Evolutionary conservation across 2,329 filamentous ascomycete genomes (phyloP), one percentile per base, ranked within the genome.

Genomic region (Cytospora leucostoma): DNA sequence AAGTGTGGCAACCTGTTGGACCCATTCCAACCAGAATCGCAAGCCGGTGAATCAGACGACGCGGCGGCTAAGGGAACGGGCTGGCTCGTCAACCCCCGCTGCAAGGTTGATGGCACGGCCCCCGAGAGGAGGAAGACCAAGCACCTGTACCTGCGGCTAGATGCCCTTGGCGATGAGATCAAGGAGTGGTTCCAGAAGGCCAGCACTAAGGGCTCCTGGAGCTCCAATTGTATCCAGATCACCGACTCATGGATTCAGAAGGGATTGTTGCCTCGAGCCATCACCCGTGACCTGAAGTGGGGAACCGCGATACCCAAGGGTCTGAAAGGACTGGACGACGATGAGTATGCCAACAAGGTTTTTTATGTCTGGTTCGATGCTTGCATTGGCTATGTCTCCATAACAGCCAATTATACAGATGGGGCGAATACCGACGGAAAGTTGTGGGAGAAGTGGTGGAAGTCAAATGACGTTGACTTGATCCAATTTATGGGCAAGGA

Each of bases 401-500:
- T 97, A 69, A 97, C 93, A 1, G 92, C 91, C 67, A 93, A 87
- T 70, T 96, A 96, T 75, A 97, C 93, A 6, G 81, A 85, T 61
- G 73, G 75, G 15, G 74, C 76, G 59, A 73, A 82, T 65, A 67
- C 74, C 15, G 70, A 72, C 4, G 77, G 79, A 50, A 84, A 88
- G 52, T 83, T 96, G 67, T 97, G 93, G 93, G 88, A 96, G 79
- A 84, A 91, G 72, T 97, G 93, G 93, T 97, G 93, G 93, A 88
- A 90, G 73, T 92, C 92, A 0, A 89, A 96, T 52, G 83, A 96
- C 38, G 93, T 97, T 55, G 85, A 89, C 72, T 84, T 97, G 13
- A 97, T 95, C 76, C 93, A 97, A 78, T 96, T 97, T 82, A 91
- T 97, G 86, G 93, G 93, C 78, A 97, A 97, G 75, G 91, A 94